Conservation (phyloP, 164 flowering plant species). For the Aristolochia fimbriata region DNA sequence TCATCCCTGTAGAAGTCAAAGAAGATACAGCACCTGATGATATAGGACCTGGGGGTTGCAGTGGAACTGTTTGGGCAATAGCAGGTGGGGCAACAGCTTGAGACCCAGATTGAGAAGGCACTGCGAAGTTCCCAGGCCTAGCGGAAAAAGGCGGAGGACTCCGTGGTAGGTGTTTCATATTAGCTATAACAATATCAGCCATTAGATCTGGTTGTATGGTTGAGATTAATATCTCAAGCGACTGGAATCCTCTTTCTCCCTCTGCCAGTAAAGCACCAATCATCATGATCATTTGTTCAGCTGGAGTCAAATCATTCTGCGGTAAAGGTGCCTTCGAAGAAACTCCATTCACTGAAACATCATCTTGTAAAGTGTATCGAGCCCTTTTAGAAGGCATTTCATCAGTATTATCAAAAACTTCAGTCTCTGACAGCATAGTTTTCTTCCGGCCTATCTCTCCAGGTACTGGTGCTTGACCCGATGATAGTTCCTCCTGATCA, state of each 20-base stretch:
- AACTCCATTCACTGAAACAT: constrained; percentile 39
- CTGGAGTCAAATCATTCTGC: constrained; percentile 52
- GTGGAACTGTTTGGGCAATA: constrained; percentile 21
- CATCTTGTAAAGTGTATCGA: constrained; percentile 38
- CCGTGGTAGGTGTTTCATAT: constrained; percentile 87
- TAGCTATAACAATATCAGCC: constrained; percentile 94
- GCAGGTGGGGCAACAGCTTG: constrained; percentile 21
- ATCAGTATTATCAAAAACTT: constrained; percentile 26
- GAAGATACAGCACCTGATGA: constrained; percentile 25
- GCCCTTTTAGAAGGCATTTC: constrained; percentile 47
- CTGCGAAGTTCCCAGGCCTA: constrained; percentile 30
- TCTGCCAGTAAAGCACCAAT: constrained; percentile 93
- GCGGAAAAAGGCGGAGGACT: constrained; percentile 43
- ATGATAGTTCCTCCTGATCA: constrained; percentile 54
- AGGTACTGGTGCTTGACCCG: constrained; percentile 24
- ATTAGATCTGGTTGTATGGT: constrained; percentile 81
- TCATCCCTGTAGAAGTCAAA: constrained; percentile 16
- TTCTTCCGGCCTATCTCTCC: constrained; percentile 50
- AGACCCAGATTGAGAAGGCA: constrained; percentile 19
- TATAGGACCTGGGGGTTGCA: constrained; percentile 21
- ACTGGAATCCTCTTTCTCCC: constrained; percentile 94
- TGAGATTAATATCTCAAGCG: constrained; percentile 80
- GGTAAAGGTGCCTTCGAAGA: constrained; percentile 33
- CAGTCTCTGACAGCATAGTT: constrained; percentile 37
- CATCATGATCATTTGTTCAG: constrained; percentile 90